Conservation (phyloP, 208 protist species). For the Wallacemonas sp. region DNA sequence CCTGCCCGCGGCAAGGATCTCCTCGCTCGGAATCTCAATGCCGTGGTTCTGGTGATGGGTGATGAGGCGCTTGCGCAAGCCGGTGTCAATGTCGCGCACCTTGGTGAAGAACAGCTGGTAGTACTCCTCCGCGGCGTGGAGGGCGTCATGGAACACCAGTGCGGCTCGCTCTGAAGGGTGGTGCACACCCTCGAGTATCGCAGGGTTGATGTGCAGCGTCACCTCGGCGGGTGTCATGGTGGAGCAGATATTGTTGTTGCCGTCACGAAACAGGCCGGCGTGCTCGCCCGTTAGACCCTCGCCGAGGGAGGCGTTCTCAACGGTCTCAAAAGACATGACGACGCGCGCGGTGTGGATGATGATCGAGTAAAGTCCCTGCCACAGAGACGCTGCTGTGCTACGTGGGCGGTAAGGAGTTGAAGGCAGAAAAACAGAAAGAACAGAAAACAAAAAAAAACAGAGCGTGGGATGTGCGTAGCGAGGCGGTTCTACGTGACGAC, state of each 20-base stretch:
- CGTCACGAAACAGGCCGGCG: background rate
- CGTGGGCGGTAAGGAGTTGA: background rate
- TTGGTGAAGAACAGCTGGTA: constrained; percentile 39
- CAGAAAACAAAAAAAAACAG: constrained; percentile 6
- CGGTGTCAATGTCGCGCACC: background rate
- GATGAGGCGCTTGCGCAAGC: background rate
- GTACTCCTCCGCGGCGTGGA: constrained; percentile 34
- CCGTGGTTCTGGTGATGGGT: background rate
- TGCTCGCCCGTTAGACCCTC: background rate
- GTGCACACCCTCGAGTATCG: constrained; percentile 17
- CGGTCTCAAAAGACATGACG: background rate
- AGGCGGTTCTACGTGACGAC: too few species aligned
- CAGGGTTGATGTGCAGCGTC: constrained; percentile 25
- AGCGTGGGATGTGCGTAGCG: too few species aligned
- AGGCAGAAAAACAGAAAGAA: constrained; percentile 6
- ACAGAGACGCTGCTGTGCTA: background rate
- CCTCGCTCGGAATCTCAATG: background rate
- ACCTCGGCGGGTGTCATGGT: background rate
- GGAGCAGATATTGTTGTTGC: background rate
- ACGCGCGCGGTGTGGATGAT: too few species aligned
- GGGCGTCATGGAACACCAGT: constrained; percentile 23
- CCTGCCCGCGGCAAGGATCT: background rate
- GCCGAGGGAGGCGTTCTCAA: background rate
- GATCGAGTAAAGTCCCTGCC: too few species aligned
- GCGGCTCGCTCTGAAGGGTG: constrained; percentile 26